Evolutionary conservation across 2,329 filamentous ascomycete genomes (phyloP), one percentile per base, ranked within the genome.

Genomic region (Fusarium neocosmosporiellum): DNA sequence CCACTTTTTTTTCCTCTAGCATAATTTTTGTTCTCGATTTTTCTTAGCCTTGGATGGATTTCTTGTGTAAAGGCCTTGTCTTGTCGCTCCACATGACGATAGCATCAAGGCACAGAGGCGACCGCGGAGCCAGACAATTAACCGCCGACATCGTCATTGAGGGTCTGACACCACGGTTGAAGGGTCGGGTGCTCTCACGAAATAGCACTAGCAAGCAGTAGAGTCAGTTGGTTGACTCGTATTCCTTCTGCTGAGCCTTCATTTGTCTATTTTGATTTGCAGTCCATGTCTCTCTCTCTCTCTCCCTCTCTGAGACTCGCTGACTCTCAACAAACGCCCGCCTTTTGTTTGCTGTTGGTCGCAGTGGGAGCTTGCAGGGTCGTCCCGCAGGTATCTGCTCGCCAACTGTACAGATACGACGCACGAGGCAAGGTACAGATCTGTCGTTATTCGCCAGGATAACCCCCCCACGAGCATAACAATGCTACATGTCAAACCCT

Each of bases 61-160:
- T 46, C n/a, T 54, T 33, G n/a, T 31, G 24, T 62, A 13, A 41
- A 18, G 41, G 55, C 59, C 59, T 66, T 62, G 54, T 54, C 33
- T 57, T 29, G 27, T 33, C 53, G 53, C 64, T 54, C 64, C 68
- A 71, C 67, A 59, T 50, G 57, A 60, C 59, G 20, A 54, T 61
- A 22, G 50, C 48, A 62, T 57, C 53, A 57, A 39, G 63, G 50
- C 39, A 68, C 36, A 18, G 59, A 41, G 34, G 8, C 7, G 22
- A 31, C 22, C 60, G 70, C 70, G 67, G 70, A 71, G 67, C 31
- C 67, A 67, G 70, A n/a, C 59, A 46, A 29, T 37, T 31, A 43
- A 55, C 70, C 70, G 71, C 33, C 5, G 58, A 63, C 54, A 27
- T 58, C 70, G 70, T 73, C 70, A 73, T 73, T 62, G 63, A 63